Percentiles rank a stretch among this genome's conserved stretches.
Evolutionary conservation across 1,284 basidiomycete species (phyloP).

Genomic region (Apiotrichum mycotoxinovorans): DNA sequence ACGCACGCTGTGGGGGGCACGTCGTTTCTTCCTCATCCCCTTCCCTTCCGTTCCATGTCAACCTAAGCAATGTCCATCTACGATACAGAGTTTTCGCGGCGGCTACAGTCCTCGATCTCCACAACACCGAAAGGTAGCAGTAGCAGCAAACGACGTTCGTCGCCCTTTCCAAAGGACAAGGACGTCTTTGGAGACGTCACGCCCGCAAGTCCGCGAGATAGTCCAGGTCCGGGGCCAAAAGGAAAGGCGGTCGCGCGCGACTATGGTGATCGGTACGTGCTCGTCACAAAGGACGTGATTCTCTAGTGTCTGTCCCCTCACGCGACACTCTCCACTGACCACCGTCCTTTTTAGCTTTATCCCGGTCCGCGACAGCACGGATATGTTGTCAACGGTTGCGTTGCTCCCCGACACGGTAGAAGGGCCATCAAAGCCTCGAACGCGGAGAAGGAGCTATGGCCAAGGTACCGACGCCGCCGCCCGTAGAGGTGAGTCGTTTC

Average conservation of each 20-base stretch:
- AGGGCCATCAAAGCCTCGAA: conserved; percentile 29
- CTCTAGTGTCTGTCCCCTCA: background rate
- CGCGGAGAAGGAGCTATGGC: conserved; percentile 39
- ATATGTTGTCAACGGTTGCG: conserved; percentile 54
- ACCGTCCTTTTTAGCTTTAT: conserved; percentile 51
- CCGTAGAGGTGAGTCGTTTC: conserved; percentile 44
- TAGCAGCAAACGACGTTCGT: conserved; percentile 3
- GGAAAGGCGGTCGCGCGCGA: conserved; percentile 41
- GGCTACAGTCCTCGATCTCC: conserved; percentile 27
- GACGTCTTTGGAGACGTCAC: conserved; percentile 40
- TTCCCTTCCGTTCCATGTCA: conserved; percentile 9
- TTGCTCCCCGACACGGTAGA: conserved; percentile 48
- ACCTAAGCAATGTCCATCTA: conserved; percentile 24
- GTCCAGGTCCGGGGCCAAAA: conserved; percentile 27
- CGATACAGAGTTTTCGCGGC: conserved; percentile 39
- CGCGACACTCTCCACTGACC: background rate
- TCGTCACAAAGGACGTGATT: background rate
- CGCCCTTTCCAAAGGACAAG: conserved; percentile 1
- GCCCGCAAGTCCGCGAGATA: conserved; percentile 23
- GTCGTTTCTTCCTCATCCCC: background rate
- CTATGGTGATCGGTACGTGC: conserved; percentile 50
- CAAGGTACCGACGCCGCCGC: conserved; percentile 48
- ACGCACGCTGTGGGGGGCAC: background rate
- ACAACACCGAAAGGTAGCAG: conserved; percentile 14
- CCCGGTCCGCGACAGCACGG: conserved; percentile 54